Evolutionary conservation across 306 rosid species (phyloP), one percentile per base, ranked within the genome.

Genomic region (Vigna trinervia): DNA sequence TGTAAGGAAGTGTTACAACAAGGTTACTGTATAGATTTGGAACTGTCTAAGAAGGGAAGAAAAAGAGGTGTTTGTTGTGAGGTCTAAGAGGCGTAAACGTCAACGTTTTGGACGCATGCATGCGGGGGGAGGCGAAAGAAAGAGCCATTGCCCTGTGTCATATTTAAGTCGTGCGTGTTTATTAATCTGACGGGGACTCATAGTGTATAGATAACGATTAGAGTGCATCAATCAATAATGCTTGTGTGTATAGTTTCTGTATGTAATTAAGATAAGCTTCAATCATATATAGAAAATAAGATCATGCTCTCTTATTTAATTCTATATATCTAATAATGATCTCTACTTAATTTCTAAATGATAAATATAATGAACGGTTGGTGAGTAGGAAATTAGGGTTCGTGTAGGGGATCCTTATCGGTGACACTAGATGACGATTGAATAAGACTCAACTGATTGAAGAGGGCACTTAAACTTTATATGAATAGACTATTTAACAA

Each of bases 201-300:
- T 45, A 7, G 6, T 86, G 85, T 88, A 73, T 72, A 86, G 84
- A 81, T 78, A 56, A 75, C 72, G 58, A 64, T 45, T 60, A 73
- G 39, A 45, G 22, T 47, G 6, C 0, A 53, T 11, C 46, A 2
- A 72, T 23, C 63, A 77, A 69, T 76, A 56, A 54, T 54, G n/a
- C 10, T 65, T 47, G 38, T 30, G 4, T 23, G 19, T 64, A 41
- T 41, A 30, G 4, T 23, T 72, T 32, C 12, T 23, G 20, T 20
- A 45, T 71, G 58, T 15, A 15, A 81, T 53, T 67, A 34, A 50
- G 69, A 68, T 75, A 75, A 69, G 81, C 10, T 76, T 81, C 43
- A 51, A 75, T 36, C 30, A 47, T n/a, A 69, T 38, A 28, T 26
- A 26, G 34, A 14, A 14, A 12, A 30, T 63, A 19, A 50, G 39